Evolutionary conservation across 441 rosid genomes (phyloP).

Genomic region (California macrophylla): DNA sequence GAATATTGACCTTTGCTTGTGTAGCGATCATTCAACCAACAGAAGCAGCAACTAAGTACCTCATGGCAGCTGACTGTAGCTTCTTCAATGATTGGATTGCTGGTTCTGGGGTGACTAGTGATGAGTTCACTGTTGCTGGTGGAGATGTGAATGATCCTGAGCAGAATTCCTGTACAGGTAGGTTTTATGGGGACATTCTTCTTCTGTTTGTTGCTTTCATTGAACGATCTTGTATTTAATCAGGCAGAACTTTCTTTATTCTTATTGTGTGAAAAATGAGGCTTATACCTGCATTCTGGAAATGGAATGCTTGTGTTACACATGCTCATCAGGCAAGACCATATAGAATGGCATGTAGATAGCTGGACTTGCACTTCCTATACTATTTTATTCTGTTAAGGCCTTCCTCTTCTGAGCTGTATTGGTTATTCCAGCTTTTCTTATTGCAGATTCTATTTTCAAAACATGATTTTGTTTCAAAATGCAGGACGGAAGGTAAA

Average conservation of each 20-base stretch:
- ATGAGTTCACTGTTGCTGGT: no score
- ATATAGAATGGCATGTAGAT: no score
- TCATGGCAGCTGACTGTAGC: slow-evolving; percentile 88
- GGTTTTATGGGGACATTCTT: slow-evolving; percentile 18
- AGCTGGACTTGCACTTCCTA: no score
- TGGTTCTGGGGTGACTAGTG: slow-evolving; percentile 34
- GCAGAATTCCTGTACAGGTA: slow-evolving; percentile 37
- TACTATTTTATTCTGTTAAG: no score
- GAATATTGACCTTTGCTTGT: slow-evolving; percentile 78
- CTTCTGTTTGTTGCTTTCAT: slow-evolving; percentile 8
- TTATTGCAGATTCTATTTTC: no score
- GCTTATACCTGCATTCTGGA: no score
- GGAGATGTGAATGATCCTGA: slow-evolving; percentile 22
- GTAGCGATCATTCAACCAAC: slow-evolving; percentile 78
- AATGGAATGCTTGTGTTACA: no score
- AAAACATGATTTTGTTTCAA: slow-evolving; percentile 14
- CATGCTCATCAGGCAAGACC: no score
- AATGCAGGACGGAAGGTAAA: slow-evolving; percentile 41
- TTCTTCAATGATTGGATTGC: slow-evolving; percentile 76
- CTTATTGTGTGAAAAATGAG: no score
- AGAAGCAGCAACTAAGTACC: slow-evolving; percentile 71
- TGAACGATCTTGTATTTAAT: not conserved
- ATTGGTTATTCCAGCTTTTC: no score
- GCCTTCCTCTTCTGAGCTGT: no score
- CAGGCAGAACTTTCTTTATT: no score